phyloP scores from a whole-genome alignment of 768 basidiomycete genomes.

The Tricholomella constricta region DNA sequence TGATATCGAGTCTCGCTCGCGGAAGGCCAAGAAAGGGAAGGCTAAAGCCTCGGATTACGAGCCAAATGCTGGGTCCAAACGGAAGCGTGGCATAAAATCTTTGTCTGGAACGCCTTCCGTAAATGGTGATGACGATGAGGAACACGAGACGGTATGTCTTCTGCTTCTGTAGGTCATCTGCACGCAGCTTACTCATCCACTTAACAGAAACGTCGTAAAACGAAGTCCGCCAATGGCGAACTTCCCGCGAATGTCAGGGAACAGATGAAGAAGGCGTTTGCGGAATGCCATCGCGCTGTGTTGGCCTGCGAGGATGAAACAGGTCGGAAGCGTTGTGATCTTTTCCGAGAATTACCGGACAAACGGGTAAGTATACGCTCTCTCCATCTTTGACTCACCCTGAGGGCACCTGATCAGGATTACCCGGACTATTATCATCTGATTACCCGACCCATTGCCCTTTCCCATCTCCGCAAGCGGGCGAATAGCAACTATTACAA shows the following conservation, averaged over 20 bases:
- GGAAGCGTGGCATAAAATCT: slow-evolving; percentile 75
- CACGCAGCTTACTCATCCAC: background rate
- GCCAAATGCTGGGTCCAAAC: slow-evolving; percentile 57
- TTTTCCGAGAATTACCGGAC: slow-evolving; percentile 88
- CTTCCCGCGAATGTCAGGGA: slow-evolving; percentile 61
- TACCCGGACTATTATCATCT: slow-evolving; percentile 94
- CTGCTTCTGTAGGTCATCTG: slow-evolving; percentile 6
- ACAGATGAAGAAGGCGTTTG: slow-evolving; percentile 83
- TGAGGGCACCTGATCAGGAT: slow-evolving; percentile 47
- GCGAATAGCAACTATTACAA: slow-evolving; percentile 69
- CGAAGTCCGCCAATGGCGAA: slow-evolving; percentile 52
- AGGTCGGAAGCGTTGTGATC: slow-evolving; percentile 80
- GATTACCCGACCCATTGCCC: slow-evolving; percentile 85
- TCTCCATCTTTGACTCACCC: background rate
- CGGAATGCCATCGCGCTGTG: slow-evolving; percentile 75
- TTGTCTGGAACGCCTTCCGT: slow-evolving; percentile 78
- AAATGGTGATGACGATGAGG: slow-evolving; percentile 80
- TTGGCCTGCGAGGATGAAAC: slow-evolving; percentile 68
- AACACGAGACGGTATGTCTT: slow-evolving; percentile 61
- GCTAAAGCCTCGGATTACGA: slow-evolving; percentile 55
- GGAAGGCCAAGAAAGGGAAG: slow-evolving; percentile 69
- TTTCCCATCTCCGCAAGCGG: slow-evolving; percentile 84
- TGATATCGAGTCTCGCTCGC: slow-evolving; percentile 53
- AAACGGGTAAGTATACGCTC: slow-evolving; percentile 52
- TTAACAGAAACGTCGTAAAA: slow-evolving; percentile 83